Evolutionary conservation across 2,329 filamentous ascomycete genomes (phyloP).

Genomic region (Fusarium duplospermum): DNA sequence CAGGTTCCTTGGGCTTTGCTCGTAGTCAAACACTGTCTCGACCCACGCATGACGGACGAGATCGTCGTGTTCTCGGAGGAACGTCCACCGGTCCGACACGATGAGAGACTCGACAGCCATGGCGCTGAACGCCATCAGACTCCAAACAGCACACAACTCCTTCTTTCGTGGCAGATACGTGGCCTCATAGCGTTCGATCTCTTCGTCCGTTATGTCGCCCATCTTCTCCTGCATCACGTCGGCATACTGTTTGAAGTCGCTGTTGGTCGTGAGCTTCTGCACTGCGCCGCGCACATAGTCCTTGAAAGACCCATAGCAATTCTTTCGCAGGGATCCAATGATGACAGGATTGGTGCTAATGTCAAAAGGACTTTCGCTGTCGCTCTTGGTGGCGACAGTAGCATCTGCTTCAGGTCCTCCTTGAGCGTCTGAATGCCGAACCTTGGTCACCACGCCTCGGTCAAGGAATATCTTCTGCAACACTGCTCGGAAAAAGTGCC

Average conservation of each 20-base stretch:
- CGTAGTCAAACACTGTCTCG: slow-evolving; percentile 91
- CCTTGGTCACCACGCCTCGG: slow-evolving; percentile 76
- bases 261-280: slow-evolving; percentile 73
- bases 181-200: slow-evolving; percentile 77
- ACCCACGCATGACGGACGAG: slow-evolving; percentile 85
- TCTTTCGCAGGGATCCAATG: slow-evolving; percentile 85
- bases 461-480: slow-evolving; percentile 95
- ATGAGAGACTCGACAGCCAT: slow-evolving; percentile 90
- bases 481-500: slow-evolving; percentile 92
- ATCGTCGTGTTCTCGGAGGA: slow-evolving; percentile 79
- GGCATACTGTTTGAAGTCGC: slow-evolving; percentile 68
- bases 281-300: slow-evolving; percentile 86
- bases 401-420: slow-evolving; percentile 39
- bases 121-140: slow-evolving; percentile 94
- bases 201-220: slow-evolving; percentile 76
- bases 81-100: slow-evolving; percentile 90
- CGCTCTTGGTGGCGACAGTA: slow-evolving; percentile 28
- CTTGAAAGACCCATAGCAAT: slow-evolving; percentile 79
- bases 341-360: slow-evolving; percentile 82
- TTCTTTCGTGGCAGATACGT: slow-evolving; percentile 75
- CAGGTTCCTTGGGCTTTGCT: slow-evolving; percentile 86
- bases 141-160: slow-evolving; percentile 90
- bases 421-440: slow-evolving; percentile 54
- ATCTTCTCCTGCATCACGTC: slow-evolving; percentile 74
- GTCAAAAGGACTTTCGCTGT: slow-evolving; percentile 57